These are phyloP conservation scores for Lipomyces orientalis DNA, from an alignment of 805 yeast species.

Conservation along the genomic window DNA sequence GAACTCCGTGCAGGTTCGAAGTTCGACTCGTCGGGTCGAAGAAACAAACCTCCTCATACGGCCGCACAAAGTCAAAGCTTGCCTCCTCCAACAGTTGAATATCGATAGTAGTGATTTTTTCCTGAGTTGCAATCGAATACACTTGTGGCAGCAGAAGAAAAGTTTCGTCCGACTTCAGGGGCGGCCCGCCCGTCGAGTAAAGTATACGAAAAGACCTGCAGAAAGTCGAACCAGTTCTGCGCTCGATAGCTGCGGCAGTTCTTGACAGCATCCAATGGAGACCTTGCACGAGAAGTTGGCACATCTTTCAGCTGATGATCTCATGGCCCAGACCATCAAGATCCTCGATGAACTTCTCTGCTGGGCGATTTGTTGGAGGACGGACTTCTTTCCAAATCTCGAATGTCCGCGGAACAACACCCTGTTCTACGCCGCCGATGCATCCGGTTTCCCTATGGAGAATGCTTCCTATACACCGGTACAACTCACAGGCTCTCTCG, in stretches of 20 bases:
- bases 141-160: not conserved
- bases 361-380: no score
- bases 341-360: no score
- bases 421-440: no score
- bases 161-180: not conserved
- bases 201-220: not conserved
- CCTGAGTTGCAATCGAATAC: not conserved
- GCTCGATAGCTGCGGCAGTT: not conserved
- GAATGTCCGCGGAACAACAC: no score
- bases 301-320: no score
- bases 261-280: no score
- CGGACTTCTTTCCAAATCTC: no score
- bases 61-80: not conserved
- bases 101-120: not conserved
- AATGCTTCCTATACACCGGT: no score
- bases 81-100: not conserved
- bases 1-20: not conserved
- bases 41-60: not conserved
- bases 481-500: no score
- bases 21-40: not conserved
- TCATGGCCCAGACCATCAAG: no score
- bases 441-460: no score
- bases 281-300: no score
- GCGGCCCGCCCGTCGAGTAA: not conserved
- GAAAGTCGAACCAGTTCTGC: constrained; percentile 4